Base-by-base conservation (phyloP, 352 stramenopile genomes). In the Thraustochytrium striatum region DNA sequence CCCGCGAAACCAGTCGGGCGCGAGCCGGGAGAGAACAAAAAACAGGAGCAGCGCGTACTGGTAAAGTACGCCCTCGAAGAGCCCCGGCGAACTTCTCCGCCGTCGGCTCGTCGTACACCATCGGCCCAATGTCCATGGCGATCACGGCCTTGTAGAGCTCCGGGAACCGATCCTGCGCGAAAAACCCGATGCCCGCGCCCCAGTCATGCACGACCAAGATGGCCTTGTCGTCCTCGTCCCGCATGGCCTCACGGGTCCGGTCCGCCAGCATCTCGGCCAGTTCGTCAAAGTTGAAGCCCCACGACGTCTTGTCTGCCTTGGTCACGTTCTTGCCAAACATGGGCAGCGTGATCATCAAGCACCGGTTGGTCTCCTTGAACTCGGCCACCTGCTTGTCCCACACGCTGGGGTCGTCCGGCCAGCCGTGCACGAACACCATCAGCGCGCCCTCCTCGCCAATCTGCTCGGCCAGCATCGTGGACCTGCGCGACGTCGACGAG, bases 401-500 rank as follows among this genome's bases (percentile, higher is more conserved):
- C 43, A 75, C 39, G 28, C 25, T 9, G 19, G 32, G 32, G 21
- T 35, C 52, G 47, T 75, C 65, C 21, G 65, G 65, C 65, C 65
- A 75, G n/a, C 65, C 65, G 50, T 75, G 65, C 32, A 75, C 65
- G 52, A 75, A 75, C n/a, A 75, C 65, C 41, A 75, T 3, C 21
- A 75, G 65, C n/a, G 39, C 19, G 59, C 38, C 59, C 32, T 70
- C 59, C 38, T 28, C 38, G 59, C 32, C n/a, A 7, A 47, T 19
- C 59, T 55, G 8, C 59, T 28, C 25, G 33, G 5, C 25, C 53
- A 36, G 16, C 47, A 55, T 55, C 25, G 16, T 55, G 47, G 16
- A 21, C 47, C 25, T 16, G 47, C 16, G 25, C 16, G 47, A 25
- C 47, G 16, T 55, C 16, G 47, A 55, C 47, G 47, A 55, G 47